Evolutionary conservation across 2,329 filamentous ascomycete genomes (phyloP).

Genomic region (Tympanopsis confertula): DNA sequence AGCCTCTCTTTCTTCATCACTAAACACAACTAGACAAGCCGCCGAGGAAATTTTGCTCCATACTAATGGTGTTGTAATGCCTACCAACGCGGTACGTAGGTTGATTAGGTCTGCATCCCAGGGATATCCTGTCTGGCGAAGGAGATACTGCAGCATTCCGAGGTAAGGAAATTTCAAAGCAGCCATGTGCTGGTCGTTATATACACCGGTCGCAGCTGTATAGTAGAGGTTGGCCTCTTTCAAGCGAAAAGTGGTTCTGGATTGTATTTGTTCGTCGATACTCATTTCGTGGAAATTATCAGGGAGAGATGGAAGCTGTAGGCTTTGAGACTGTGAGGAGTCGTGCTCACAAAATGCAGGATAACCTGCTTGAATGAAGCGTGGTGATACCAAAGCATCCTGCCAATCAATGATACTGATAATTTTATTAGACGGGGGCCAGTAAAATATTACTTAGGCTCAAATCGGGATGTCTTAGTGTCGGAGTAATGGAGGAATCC

Average conservation of each 20-base stretch:
- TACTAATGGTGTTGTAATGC: slow-evolving; percentile 7
- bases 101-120: slow-evolving; percentile 16
- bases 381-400: slow-evolving; percentile 11
- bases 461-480: slow-evolving; percentile 13
- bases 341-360: slow-evolving; percentile 13
- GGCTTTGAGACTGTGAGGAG: slow-evolving; percentile 9
- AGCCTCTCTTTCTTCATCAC: neutral
- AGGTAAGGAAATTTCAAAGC: slow-evolving; percentile 10
- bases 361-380: slow-evolving; percentile 14
- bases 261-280: slow-evolving; percentile 9
- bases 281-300: slow-evolving; percentile 10
- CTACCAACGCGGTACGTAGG: slow-evolving; percentile 11
- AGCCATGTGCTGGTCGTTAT: slow-evolving; percentile 10
- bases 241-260: slow-evolving; percentile 8
- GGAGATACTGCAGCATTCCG: slow-evolving; percentile 13
- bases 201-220: slow-evolving; percentile 12
- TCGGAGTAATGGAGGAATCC: slow-evolving; percentile 7
- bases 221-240: slow-evolving; percentile 16
- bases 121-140: slow-evolving; percentile 13
- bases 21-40: neutral
- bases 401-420: slow-evolving; percentile 15
- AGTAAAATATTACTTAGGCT: slow-evolving; percentile 14
- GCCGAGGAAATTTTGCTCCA: neutral
- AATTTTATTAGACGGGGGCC: slow-evolving; percentile 11
- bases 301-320: slow-evolving; percentile 12